Evolutionary conservation across 1,284 basidiomycete species (phyloP).

Genomic region (Apiotrichum brassicae): DNA sequence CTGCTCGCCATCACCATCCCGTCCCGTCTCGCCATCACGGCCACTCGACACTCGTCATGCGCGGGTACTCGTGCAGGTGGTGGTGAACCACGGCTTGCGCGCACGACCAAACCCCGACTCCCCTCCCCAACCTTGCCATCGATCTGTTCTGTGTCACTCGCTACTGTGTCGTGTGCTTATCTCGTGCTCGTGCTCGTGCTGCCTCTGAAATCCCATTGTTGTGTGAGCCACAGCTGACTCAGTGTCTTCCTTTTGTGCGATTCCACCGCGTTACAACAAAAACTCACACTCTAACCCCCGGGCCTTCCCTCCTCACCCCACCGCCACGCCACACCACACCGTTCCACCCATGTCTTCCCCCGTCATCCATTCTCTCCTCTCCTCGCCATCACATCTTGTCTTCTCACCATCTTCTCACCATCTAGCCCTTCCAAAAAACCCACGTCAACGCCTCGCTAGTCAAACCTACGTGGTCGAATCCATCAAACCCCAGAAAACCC

Average conservation of each 20-base stretch:
- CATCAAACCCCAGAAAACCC: constrained; percentile 18
- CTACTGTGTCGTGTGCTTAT: too few species aligned
- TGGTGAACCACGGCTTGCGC: too few species aligned
- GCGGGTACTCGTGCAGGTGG: too few species aligned
- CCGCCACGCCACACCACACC: neutral
- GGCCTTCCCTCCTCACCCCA: neutral
- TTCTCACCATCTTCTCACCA: neutral
- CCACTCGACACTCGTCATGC: too few species aligned
- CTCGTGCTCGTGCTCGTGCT: neutral
- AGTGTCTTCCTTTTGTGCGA: neutral
- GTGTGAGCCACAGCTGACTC: too few species aligned
- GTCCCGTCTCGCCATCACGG: too few species aligned
- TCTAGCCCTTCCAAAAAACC: constrained; percentile 18
- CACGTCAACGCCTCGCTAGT: constrained; percentile 20
- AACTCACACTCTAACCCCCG: too few species aligned
- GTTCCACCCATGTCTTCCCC: neutral
- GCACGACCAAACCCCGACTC: too few species aligned
- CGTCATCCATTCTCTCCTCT: neutral
- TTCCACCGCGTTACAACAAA: neutral
- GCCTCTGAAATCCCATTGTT: too few species aligned
- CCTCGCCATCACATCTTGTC: neutral
- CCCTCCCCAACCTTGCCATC: too few species aligned
- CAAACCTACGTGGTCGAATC: constrained; percentile 23
- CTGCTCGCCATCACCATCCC: too few species aligned
- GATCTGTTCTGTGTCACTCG: too few species aligned